These are phyloP conservation scores for Quercus glauca DNA, from an alignment of 306 rosid genomes.

Conservation along the genomic window DNA sequence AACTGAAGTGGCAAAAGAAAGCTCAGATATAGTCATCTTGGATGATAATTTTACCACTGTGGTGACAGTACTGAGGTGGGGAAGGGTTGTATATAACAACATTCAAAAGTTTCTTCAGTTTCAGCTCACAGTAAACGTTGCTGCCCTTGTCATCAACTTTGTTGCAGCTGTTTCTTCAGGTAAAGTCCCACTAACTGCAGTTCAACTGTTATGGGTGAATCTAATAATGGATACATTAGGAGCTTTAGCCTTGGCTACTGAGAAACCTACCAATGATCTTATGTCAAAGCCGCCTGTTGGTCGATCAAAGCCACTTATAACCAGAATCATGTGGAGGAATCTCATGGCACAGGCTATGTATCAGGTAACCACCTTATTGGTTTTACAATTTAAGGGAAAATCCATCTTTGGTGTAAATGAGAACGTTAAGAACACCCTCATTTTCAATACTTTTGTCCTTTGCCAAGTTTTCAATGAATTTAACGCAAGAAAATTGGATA, in stretches of 20 bases:
- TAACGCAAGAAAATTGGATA: constrained; percentile 29
- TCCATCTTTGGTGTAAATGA: constrained; percentile 23
- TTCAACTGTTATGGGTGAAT: constrained; percentile 29
- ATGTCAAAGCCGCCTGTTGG: constrained; percentile 11
- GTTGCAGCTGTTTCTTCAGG: constrained; percentile 20
- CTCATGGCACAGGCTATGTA: constrained; percentile 26
- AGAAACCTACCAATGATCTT: constrained; percentile 24
- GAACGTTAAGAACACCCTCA: constrained; percentile 20
- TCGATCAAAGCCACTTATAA: constrained; percentile 17
- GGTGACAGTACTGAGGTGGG: constrained; percentile 24
- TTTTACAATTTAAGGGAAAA: constrained; percentile 19
- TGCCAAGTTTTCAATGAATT: constrained; percentile 29
- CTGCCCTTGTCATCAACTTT: constrained; percentile 18
- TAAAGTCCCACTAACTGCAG: constrained; percentile 24
- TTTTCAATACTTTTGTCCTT: constrained; percentile 28
- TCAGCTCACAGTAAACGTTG: constrained; percentile 28
- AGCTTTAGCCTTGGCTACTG: constrained; percentile 32
- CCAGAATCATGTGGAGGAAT: constrained; percentile 30
- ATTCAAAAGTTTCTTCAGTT: constrained; percentile 29
- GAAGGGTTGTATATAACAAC: constrained; percentile 27
- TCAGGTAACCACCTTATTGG: constrained; percentile 19
- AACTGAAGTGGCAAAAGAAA: constrained; percentile 31
- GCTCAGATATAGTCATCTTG: constrained; percentile 23
- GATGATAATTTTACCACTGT: constrained; percentile 22
- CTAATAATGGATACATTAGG: constrained; percentile 33